Percentiles rank a stretch among this genome's conserved stretches.
phyloP scores from a whole-genome alignment of 169 alveolate genomes.

The Blepharisma undulans region DNA sequence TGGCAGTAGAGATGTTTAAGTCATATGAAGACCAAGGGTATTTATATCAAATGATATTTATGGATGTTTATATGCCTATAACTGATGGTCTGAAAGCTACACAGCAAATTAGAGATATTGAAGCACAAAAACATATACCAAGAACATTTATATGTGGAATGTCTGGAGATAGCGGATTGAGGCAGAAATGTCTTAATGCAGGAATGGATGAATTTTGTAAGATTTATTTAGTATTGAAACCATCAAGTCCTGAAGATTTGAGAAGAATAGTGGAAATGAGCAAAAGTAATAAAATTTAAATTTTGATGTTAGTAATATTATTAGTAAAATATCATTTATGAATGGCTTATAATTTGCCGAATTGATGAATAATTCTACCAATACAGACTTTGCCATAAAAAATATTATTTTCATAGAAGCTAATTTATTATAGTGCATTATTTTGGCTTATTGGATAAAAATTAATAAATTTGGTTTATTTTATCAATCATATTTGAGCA shows the following conservation, averaged over 20 bases:
- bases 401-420: no score
- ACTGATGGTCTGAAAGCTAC: conserved; percentile 21
- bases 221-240: neutral
- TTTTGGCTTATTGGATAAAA: no score
- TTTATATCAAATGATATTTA: conserved; percentile 15
- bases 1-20: conserved; percentile 1
- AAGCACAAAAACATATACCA: neutral
- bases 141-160: conserved; percentile 25
- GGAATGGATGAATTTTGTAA: neutral
- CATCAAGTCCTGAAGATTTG: neutral
- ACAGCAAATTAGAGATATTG: conserved; percentile 1
- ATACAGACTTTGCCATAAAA: no score
- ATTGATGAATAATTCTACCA: no score
- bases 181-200: neutral
- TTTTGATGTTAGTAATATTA: neutral
- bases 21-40: conserved; percentile 7
- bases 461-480: no score
- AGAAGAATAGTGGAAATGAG: neutral
- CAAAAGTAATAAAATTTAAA: neutral
- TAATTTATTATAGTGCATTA: no score
- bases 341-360: no score
- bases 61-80: conserved; percentile 33
- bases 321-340: no score
- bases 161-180: neutral
- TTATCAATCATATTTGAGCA: no score